Conservation (phyloP, 495 filamentous ascomycete species). For the Pseudevernia furfuracea region DNA sequence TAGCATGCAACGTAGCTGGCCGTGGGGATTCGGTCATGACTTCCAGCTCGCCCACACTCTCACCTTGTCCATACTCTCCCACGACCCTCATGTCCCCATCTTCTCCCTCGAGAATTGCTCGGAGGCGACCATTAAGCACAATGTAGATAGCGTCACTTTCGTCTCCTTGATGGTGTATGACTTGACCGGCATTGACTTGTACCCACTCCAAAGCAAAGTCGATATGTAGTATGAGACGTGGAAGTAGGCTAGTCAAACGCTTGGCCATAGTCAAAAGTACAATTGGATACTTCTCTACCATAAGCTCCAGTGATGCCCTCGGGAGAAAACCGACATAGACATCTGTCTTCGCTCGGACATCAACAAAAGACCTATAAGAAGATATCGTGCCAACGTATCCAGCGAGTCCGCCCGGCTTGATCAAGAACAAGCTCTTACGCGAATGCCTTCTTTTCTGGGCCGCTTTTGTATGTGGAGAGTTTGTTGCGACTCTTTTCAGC, state of each 20-base stretch:
- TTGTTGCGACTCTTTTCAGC: slow-evolving; percentile 43
- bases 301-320: slow-evolving; percentile 73
- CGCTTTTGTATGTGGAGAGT: slow-evolving; percentile 37
- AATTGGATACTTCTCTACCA: slow-evolving; percentile 87
- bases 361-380: slow-evolving; percentile 90
- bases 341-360: slow-evolving; percentile 95
- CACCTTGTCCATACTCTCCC: slow-evolving; percentile 91
- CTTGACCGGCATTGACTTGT: slow-evolving; percentile 88
- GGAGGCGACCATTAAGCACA: slow-evolving; percentile 83
- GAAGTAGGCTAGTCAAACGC: slow-evolving; percentile 77
- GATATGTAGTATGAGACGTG: slow-evolving; percentile 88
- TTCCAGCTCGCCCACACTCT: slow-evolving; percentile 94
- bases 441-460: slow-evolving; percentile 43
- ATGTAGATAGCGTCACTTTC: slow-evolving; percentile 99
- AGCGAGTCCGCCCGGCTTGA: slow-evolving; percentile 90
- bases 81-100: slow-evolving; percentile 80
- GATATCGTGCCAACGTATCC: slow-evolving; percentile 91
- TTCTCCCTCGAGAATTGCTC: slow-evolving; percentile 68
- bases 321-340: slow-evolving; percentile 97
- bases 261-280: slow-evolving; percentile 94
- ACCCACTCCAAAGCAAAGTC: slow-evolving; percentile 98
- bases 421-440: slow-evolving; percentile 75
- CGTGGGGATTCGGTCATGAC: slow-evolving; percentile 90
- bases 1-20: slow-evolving; percentile 86
- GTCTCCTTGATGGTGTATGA: slow-evolving; percentile 87